These are phyloP conservation scores for Penicillium alfredii DNA, from an alignment of 495 filamentous ascomycete species.

Conservation along the genomic window DNA sequence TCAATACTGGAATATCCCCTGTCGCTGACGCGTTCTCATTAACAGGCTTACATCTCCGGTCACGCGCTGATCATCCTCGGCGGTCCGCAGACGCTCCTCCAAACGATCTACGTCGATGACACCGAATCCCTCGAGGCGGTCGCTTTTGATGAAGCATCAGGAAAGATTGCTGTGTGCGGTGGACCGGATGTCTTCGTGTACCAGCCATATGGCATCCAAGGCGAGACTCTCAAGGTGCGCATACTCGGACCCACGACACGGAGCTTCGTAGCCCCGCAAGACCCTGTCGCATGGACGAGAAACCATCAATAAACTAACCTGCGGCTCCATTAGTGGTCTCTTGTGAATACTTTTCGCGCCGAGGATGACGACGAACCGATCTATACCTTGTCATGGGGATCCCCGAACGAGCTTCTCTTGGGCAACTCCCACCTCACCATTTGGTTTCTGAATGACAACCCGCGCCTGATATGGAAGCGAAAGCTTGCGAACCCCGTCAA, in stretches of 20 bases:
- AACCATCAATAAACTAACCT: slow-evolving; percentile 6
- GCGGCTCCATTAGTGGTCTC: slow-evolving; percentile 43
- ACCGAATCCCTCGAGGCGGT: slow-evolving; percentile 64
- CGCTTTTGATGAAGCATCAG: slow-evolving; percentile 70
- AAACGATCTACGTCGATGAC: slow-evolving; percentile 87
- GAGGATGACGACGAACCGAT: slow-evolving; percentile 41
- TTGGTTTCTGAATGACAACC: slow-evolving; percentile 49
- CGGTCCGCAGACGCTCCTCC: slow-evolving; percentile 67
- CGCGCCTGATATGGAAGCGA: slow-evolving; percentile 64
- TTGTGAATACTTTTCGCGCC: slow-evolving; percentile 41
- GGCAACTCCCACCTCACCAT: slow-evolving; percentile 67
- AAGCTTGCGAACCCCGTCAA: slow-evolving; percentile 65
- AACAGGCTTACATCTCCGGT: slow-evolving; percentile 82
- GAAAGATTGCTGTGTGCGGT: slow-evolving; percentile 76
- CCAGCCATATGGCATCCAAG: slow-evolving; percentile 63
- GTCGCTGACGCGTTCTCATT: slow-evolving; percentile 12
- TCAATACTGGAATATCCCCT: background rate
- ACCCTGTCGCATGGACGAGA: background rate
- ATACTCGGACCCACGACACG: slow-evolving; percentile 1
- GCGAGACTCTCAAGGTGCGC: slow-evolving; percentile 52
- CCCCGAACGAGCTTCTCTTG: slow-evolving; percentile 72
- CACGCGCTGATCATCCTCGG: slow-evolving; percentile 78
- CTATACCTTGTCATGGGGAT: slow-evolving; percentile 78
- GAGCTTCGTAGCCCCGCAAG: slow-evolving; percentile 1
- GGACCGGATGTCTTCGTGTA: slow-evolving; percentile 67